Conservation (phyloP, 106 monocot genomes). For the Agapanthus africanus region DNA sequence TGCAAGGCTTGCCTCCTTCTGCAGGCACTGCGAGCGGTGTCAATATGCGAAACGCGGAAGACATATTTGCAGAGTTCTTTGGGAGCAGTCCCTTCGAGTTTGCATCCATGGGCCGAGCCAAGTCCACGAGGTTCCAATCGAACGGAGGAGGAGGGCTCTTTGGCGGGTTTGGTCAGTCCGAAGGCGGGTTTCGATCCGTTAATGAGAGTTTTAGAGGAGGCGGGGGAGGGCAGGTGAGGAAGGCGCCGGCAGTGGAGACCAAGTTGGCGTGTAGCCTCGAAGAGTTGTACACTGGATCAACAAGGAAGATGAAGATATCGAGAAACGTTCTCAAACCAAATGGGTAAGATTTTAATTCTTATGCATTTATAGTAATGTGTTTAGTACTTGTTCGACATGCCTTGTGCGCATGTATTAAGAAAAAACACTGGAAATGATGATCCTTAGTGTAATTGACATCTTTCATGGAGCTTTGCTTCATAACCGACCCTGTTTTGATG, state of each 20-base stretch:
- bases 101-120: slow-evolving; percentile 32
- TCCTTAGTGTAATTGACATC: no score
- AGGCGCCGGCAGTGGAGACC: slow-evolving; percentile 54
- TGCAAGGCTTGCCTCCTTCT: slow-evolving; percentile 34
- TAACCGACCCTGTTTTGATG: no score
- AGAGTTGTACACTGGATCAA: slow-evolving; percentile 73
- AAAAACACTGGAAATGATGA: no score
- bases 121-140: slow-evolving; percentile 30
- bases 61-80: slow-evolving; percentile 42
- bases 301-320: slow-evolving; percentile 84
- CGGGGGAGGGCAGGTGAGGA: slow-evolving; percentile 23
- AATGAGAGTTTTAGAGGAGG: slow-evolving; percentile 14
- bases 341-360: slow-evolving; percentile 46
- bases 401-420: no score
- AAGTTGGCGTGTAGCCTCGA: slow-evolving; percentile 72
- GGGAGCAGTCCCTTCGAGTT: slow-evolving; percentile 31
- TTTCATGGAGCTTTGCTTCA: no score
- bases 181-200: slow-evolving; percentile 32
- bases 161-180: slow-evolving; percentile 21
- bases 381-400: no score
- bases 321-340: slow-evolving; percentile 43
- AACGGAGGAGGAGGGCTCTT: slow-evolving; percentile 12
- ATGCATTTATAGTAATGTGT: no score
- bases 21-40: neutral
- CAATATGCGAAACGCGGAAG: slow-evolving; percentile 37